Evolutionary conservation across 2,329 filamentous ascomycete genomes (phyloP).

Genomic region (Diplodia corticola): DNA sequence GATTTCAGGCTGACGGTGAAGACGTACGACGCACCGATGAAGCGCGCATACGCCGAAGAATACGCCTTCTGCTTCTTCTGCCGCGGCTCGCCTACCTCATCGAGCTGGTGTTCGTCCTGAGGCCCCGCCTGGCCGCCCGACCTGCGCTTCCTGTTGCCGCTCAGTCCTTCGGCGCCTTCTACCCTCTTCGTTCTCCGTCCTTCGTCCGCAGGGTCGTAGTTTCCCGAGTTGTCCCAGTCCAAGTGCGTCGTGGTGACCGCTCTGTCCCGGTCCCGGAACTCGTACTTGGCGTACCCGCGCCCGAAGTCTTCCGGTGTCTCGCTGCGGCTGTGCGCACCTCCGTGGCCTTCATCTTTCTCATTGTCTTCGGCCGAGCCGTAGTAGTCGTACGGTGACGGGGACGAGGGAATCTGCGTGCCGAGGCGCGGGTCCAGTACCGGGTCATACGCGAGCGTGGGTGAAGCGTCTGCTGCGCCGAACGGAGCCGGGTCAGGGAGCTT

Average conservation of each 20-base stretch:
- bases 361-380: constrained; percentile 5
- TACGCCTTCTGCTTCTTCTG: not conserved
- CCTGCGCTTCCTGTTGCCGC: not conserved
- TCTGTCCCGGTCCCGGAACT: not conserved
- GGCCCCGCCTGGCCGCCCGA: not conserved
- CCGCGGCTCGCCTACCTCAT: not conserved
- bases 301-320: not conserved
- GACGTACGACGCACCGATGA: constrained; percentile 26
- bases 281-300: not conserved
- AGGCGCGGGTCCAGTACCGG: not conserved
- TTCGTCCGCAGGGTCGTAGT: constrained; percentile 35
- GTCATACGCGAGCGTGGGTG: not conserved
- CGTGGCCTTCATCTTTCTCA: not conserved
- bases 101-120: not conserved
- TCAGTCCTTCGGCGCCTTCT: not conserved
- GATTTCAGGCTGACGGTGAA: constrained; percentile 31
- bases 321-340: not conserved
- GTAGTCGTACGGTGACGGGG: not conserved
- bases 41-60: constrained; percentile 12
- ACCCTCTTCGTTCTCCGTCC: not conserved
- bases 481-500: not conserved
- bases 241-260: constrained; percentile 30
- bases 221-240: constrained; percentile 41
- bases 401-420: not conserved
- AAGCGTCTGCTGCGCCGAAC: not conserved